Base-by-base conservation (phyloP, 306 rosid species). In the Macrotyloma uniflorum region DNA sequence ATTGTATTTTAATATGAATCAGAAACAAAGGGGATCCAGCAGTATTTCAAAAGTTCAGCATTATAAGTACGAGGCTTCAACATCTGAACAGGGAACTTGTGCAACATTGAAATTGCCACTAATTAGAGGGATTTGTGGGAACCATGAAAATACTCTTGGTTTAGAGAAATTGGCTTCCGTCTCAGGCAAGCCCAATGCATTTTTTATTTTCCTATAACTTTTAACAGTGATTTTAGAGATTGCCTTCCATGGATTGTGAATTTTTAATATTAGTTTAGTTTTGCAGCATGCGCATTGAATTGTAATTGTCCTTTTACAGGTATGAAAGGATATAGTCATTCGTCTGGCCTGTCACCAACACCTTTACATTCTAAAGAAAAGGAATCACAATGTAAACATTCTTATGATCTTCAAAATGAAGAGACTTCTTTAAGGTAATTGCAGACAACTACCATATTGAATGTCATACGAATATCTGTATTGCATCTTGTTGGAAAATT, bases 401-500 rank as follows among this genome's bases (percentile, higher is more conserved):
- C 86, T 23, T 46, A 53, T 63, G 84, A 72, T 70, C 83, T 73
- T 71, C 87, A 5, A 64, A 77, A 85, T 43, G 87, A 79, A 74
- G 85, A 67, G 40, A 77, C 75, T 58, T 78, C 86, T 16, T 43
- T 71, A 74, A 85, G 96, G 96, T 90, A 66, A 82, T 86, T 82
- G 18, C 51, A 16, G 75, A 36, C 66, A 26, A 36, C 23, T 84
- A 70, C 58, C 57, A 26, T 73, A 32, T 69, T 65, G 32, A 36
- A 40, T 38, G 67, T 33, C 54, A 53, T 50, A 43, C 5, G 59
- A 26, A 59, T 81, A 77, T 67, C 14, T 66, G 28, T 19, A 45
- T 32, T 50, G 43, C 74, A 74, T 54, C 63, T 67, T 64, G 15
- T 42, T 71, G 74, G 71, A 63, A 38, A 55, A 23, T 65, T 10